Base-by-base conservation (phyloP, 225 moss, liverwort and hornwort genomes). In the Polytrichum commune region DNA sequence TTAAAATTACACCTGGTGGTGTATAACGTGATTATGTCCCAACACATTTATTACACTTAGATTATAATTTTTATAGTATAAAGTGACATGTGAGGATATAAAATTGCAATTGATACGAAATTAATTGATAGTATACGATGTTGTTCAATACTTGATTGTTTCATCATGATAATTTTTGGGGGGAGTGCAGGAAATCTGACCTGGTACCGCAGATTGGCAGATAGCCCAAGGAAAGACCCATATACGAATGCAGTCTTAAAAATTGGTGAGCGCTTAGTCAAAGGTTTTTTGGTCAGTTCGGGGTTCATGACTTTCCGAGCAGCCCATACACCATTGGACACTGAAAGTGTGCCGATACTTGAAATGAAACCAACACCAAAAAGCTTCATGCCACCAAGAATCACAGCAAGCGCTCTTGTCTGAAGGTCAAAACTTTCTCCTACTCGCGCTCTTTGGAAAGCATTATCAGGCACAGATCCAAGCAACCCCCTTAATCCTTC, bases 141-240 rank as follows among this genome's bases (percentile, higher is more conserved):
- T 16, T 16, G 3, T 4, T 46, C 4, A 46, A 46, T 13, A 46
- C 46, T 46, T 3, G 3, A 3, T 0, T 0, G 13, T 16, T 46
- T 38, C 38, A 38, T 10, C 38, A 38, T 38, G 38, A 38, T 10
- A 38, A 13, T 46, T 13, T 46, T 3, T 35, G 2, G 2, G 9
- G 9, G 9, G 35, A 35, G n/a, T 57, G 8, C 57, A 57, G 28
- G 33, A 56, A 60, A 57, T 46, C 73, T 32, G 46, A 95, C 96
- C 93, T 94, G 96, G 66, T 97, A 94, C 66, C 91, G 93, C 28
- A 97, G 75, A 83, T 97, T 97, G 61, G 96, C 90, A 29, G 96
- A 97, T 54, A 92, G 78, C 27, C 92, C 93, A 60, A 97, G 81
- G 76, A 81, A 94, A 71, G 86, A 79, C 20, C 83, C 85, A 60